phyloP scores from a whole-genome alignment of 306 rosid genomes.

The Corylus americana region DNA sequence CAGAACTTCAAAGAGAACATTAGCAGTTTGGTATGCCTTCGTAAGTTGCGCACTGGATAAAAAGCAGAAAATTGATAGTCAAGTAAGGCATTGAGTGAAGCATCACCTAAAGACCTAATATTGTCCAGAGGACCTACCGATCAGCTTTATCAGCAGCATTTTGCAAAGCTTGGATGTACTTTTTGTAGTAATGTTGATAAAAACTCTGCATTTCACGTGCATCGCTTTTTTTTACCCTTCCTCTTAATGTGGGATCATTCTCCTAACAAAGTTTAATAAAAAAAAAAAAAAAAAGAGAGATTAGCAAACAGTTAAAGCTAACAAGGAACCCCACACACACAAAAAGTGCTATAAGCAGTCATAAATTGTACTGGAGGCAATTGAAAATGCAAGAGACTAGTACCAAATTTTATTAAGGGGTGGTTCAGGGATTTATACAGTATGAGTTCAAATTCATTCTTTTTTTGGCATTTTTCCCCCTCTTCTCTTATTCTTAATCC shows the following conservation, averaged over 20 bases:
- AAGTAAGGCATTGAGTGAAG: conserved; percentile 24
- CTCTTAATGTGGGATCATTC: conserved; percentile 94
- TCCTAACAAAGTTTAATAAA: conserved; percentile 47
- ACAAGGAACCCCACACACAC: neutral
- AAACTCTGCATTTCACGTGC: conserved; percentile 99
- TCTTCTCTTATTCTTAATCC: too few relatives aligned
- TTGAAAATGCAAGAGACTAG: conserved; percentile 4
- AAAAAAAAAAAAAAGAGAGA: neutral
- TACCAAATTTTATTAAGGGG: neutral
- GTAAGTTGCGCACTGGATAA: conserved; percentile 85
- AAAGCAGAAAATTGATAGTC: conserved; percentile 19
- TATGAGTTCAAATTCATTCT: neutral
- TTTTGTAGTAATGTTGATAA: conserved; percentile 95
- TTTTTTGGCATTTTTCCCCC: neutral
- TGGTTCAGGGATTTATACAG: neutral
- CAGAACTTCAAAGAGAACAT: conserved; percentile 95
- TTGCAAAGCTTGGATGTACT: conserved; percentile 93
- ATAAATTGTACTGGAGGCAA: conserved; percentile 6
- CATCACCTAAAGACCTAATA: conserved; percentile 4
- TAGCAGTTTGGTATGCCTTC: conserved; percentile 97
- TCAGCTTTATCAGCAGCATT: conserved; percentile 96
- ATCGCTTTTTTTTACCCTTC: conserved; percentile 94
- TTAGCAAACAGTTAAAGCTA: conserved; percentile 19
- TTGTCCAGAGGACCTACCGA: conserved; percentile 53
- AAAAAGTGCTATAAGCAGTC: conserved; percentile 5